Evolutionary conservation across 345 rosid species (phyloP).

Genomic region (Eucalyptus melliodora): DNA sequence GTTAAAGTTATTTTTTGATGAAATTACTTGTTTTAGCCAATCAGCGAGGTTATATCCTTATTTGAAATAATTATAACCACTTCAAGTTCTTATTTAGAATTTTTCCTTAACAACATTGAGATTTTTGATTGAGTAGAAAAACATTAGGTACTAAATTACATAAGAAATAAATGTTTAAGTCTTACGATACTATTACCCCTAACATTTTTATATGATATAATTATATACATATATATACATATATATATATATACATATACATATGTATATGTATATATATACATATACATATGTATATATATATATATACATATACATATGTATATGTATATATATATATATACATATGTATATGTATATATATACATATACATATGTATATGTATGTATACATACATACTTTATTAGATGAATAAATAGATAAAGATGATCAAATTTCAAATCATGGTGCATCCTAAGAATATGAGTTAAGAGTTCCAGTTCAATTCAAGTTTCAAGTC

Average conservation of each 20-base stretch:
- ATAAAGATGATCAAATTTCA: background rate
- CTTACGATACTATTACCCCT: background rate
- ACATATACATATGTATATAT: too few species aligned
- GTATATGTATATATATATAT: too few species aligned
- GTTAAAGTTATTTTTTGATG: rapidly evolving
- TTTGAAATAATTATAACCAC: too few species aligned
- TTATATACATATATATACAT: too few species aligned
- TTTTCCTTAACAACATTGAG: background rate
- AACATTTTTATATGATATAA: background rate
- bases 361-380: too few species aligned
- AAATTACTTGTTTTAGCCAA: too few species aligned
- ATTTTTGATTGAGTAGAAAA: background rate
- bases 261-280: too few species aligned
- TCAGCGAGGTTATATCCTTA: rapidly evolving
- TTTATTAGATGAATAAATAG: background rate
- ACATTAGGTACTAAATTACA: background rate
- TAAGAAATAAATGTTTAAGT: background rate
- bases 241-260: too few species aligned
- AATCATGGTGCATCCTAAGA: background rate
- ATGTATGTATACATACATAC: background rate
- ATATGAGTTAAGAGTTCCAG: background rate
- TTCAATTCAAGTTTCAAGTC: background rate
- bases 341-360: too few species aligned
- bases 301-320: too few species aligned
- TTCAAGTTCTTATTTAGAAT: too few species aligned